Base-by-base conservation (phyloP, 306 rosid genomes). In the Canavalia gladiata region DNA sequence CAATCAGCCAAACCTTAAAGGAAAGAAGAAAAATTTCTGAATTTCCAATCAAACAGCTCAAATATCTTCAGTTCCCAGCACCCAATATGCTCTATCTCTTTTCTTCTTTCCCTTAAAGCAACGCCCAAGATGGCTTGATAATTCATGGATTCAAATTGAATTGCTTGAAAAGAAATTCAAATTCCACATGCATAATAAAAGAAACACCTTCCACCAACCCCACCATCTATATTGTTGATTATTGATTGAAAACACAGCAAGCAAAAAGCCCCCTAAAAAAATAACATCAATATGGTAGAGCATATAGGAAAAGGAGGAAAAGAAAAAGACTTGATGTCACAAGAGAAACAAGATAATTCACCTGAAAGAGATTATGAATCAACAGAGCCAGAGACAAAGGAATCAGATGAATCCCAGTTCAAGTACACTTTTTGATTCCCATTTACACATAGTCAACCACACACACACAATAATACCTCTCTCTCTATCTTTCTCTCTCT, bases 391-490 rank as follows among this genome's bases (percentile, higher is more conserved):
- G 86, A 83, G 81, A 81, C 37, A 62, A 62, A 30, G 60, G 87
- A 89, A 81, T 82, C 81, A 34, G 85, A 73, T 52, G 86, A 89
- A 84, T 87, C 94, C 62, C 55, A 76, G 89, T 84, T 89, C 85
- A 90, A 87, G 86, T 83, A 78, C 86, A 87, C 49, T 72, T 74
- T 79, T 45, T 62, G 76, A 84, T 69, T 81, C 86, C 91, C 78
- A 83, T 80, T 56, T 79, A 83, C 51, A 73, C 82, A 81, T 45
- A 52, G 87, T 82, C 97, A 87, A 76, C 73, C 66, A 54, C 75
- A 62, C 28, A 79, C 66, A 54, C 75, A 57, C 28, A 79, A 79
- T 65, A 84, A 83, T 59, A n/a, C 39, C 10, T 70, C 46, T 81
- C 42, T 29, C 7, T 31, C 72, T 18, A 18, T 66, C 8, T 60